phyloP scores from a whole-genome alignment of 306 rosid genomes.

The Delonix regia region DNA sequence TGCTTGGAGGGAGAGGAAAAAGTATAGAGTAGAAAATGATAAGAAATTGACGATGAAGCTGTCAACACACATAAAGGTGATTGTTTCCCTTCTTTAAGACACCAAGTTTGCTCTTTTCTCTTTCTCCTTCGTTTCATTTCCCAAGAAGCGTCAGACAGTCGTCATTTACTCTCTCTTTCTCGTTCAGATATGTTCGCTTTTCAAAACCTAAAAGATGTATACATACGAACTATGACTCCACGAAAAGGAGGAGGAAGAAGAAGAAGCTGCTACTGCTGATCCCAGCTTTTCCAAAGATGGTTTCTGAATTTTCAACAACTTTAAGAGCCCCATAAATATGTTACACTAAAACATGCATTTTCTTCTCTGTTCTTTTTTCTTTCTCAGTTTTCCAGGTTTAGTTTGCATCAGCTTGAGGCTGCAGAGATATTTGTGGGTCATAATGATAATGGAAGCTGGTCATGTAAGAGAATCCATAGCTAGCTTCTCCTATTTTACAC shows the following conservation, averaged over 20 bases:
- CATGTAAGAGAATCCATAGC: slow-evolving; percentile 38
- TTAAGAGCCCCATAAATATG: slow-evolving; percentile 54
- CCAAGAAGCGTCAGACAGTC: slow-evolving; percentile 64
- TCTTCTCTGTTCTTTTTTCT: not conserved
- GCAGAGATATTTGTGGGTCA: not conserved
- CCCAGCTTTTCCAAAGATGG: slow-evolving; percentile 44
- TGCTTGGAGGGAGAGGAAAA: not conserved
- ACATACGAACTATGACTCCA: slow-evolving; percentile 37
- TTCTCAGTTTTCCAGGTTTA: slow-evolving; percentile 40
- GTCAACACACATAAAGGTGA: slow-evolving; percentile 35
- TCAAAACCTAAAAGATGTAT: slow-evolving; percentile 39
- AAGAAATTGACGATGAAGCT: slow-evolving; percentile 39
- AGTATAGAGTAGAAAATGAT: slow-evolving; percentile 30
- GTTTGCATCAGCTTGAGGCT: slow-evolving; percentile 37
- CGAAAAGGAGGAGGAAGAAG: slow-evolving; percentile 8
- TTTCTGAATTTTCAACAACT: slow-evolving; percentile 71
- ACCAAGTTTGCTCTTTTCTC: slow-evolving; percentile 29
- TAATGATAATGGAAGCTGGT: slow-evolving; percentile 47
- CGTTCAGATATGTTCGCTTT: slow-evolving; percentile 34
- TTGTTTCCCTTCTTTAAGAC: slow-evolving; percentile 49
- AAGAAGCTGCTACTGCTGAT: slow-evolving; percentile 45
- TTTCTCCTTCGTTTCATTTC: slow-evolving; percentile 58
- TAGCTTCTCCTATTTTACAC: slow-evolving; percentile 33
- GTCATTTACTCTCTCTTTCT: slow-evolving; percentile 52
- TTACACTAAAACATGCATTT: slow-evolving; percentile 38